Base-by-base conservation (phyloP, 176 grass and related monocot species). In the Avena sativa region DNA sequence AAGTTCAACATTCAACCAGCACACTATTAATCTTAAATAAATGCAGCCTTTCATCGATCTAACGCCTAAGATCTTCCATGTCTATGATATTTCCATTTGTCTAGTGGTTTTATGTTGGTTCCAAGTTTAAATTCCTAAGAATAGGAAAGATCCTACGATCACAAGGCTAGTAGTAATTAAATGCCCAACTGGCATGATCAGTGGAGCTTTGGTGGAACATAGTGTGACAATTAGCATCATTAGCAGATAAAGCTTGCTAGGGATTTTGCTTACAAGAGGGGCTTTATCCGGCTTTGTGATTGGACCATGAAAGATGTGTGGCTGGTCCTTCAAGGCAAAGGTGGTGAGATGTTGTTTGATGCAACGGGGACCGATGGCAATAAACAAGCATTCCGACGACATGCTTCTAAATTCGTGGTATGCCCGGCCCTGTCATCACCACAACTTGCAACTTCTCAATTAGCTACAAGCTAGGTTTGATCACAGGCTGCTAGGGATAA, bases 311-410 rank as follows among this genome's bases (percentile, higher is more conserved):
- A 69, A 89, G 36, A n/a, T 26, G 78, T n/a, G 70, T 52, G 71
- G 28, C 79, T 83, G 62, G 61, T 58, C 64, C 84, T 83, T 87
- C 56, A 74, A 87, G 76, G 36, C 59, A 84, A 91, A 88, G 81
- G 46, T 23, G 14, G 66, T 6, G 14, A 11, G 80, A 53, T 52
- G 81, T n/a, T 87, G 75, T 65, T 73, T 79, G 17, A 74, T 28
- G 36, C 56, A 50, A 87, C 53, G 32, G 80, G 46, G 73, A 56
- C 66, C 85, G 14, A 68, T 32, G 67, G 6, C 13, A 61, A 84
- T 51, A 75, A 87, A 76, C 71, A 59, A 49, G 23, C 48, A 74
- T 20, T 53, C 23, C 17, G 17, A 46, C 17, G 40, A 46, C 3
- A 66, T 13, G 49, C 52, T 47, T 12, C 16, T 34, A 25, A 44